Evolutionary conservation across 495 filamentous ascomycete species (phyloP).

Genomic region (Aspergillus wentii): DNA sequence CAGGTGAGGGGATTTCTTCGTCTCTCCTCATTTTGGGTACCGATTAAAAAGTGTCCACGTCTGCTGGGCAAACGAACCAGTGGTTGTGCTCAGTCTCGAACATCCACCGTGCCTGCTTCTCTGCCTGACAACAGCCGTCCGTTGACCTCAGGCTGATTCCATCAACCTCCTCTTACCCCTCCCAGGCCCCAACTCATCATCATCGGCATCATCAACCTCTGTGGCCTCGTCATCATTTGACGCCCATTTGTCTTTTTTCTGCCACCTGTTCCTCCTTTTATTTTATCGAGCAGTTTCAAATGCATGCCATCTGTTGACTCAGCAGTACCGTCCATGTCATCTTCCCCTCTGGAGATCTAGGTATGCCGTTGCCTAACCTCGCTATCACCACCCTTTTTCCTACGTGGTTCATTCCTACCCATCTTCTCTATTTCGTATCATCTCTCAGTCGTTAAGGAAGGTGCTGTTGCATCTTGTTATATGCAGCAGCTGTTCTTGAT

Average conservation of each 20-base stretch:
- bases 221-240: constrained; percentile 6
- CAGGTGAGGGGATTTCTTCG: too few relatives aligned
- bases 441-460: too few relatives aligned
- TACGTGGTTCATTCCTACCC: neutral
- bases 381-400: too few relatives aligned
- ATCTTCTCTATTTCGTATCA: too few relatives aligned
- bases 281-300: constrained; percentile 14
- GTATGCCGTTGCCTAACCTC: neutral
- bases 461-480: too few relatives aligned
- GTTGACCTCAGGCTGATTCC: constrained; percentile 16
- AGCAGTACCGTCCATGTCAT: neutral
- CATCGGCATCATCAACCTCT: too few relatives aligned
- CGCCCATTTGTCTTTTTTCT: neutral
- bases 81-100: constrained; percentile 3
- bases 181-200: constrained; percentile 9
- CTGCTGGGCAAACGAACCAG: constrained; percentile 1
- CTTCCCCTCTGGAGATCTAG: too few relatives aligned
- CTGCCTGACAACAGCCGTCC: constrained; percentile 16
- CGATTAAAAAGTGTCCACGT: too few relatives aligned
- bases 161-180: constrained; percentile 3
- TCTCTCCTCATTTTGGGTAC: too few relatives aligned
- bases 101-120: constrained; percentile 2
- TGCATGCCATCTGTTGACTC: neutral
- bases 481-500: too few relatives aligned
- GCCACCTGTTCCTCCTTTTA: constrained; percentile 1